These are phyloP conservation scores for Hypomyces perniciosus DNA, from an alignment of 2,329 filamentous ascomycete species.

Conservation along the genomic window DNA sequence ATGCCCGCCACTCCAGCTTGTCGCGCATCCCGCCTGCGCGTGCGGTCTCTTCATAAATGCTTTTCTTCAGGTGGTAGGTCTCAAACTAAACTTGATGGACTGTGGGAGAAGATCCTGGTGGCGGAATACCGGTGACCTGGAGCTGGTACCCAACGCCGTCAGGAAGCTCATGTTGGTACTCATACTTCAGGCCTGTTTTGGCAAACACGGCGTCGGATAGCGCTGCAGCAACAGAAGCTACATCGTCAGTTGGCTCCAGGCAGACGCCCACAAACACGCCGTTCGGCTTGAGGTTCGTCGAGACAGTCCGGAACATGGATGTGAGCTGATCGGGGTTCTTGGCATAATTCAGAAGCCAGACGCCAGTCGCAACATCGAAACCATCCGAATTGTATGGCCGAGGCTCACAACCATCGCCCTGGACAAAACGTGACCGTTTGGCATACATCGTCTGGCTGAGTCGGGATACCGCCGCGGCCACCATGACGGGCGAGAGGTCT, in stretches of 20 bases:
- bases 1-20: slow-evolving; percentile 1
- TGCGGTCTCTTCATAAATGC: slow-evolving; percentile 8
- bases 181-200: neutral
- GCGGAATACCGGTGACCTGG: neutral
- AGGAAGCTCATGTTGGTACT: neutral
- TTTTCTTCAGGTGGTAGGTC: slow-evolving; percentile 5
- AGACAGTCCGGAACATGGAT: slow-evolving; percentile 6
- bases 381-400: neutral
- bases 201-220: neutral
- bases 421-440: neutral
- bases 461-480: neutral
- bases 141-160: neutral
- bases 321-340: neutral
- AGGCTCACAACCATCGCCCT: neutral
- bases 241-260: neutral
- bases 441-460: neutral
- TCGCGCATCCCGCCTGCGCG: slow-evolving; percentile 4
- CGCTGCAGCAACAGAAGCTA: neutral
- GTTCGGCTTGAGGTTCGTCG: slow-evolving; percentile 5
- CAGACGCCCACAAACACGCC: slow-evolving; percentile 7
- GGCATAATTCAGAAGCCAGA: slow-evolving; percentile 10
- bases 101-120: neutral
- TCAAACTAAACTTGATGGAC: neutral
- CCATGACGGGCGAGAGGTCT: slow-evolving; percentile 4
- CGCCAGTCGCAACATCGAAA: slow-evolving; percentile 3